Conservation (phyloP, 345 rosid species). For the Turritis glabra region DNA sequence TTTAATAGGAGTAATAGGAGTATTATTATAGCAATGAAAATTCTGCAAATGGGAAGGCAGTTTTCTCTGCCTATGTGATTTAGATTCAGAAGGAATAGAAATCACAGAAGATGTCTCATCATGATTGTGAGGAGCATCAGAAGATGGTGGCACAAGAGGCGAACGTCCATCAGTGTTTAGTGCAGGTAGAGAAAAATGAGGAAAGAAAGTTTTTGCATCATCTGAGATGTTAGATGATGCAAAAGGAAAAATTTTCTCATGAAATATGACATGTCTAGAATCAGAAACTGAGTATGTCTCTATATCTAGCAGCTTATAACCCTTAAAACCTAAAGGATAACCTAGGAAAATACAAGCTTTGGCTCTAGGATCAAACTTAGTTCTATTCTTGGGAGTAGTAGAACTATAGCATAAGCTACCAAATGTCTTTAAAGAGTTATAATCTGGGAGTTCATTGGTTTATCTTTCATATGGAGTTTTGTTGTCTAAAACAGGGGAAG, state of each 20-base stretch:
- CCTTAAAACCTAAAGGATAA: neutral
- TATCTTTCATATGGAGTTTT: neutral
- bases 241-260: no score
- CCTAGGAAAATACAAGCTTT: neutral
- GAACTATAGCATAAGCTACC: neutral
- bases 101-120: no score
- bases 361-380: neutral
- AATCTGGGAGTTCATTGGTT: neutral
- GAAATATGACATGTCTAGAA: neutral
- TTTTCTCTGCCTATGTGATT: neutral
- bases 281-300: neutral
- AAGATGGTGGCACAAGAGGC: no score
- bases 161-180: no score
- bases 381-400: neutral
- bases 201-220: no score
- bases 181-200: no score
- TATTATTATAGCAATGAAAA: neutral
- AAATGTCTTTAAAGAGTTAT: neutral
- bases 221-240: no score
- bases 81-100: no score
- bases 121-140: no score
- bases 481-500: neutral
- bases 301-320: neutral
- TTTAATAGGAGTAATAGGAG: no score
- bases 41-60: neutral